Percentiles rank a stretch among this genome's conserved stretches.
Evolutionary conservation across 495 filamentous ascomycete species (phyloP).

Genomic region (Aspergillus sclerotioniger): DNA sequence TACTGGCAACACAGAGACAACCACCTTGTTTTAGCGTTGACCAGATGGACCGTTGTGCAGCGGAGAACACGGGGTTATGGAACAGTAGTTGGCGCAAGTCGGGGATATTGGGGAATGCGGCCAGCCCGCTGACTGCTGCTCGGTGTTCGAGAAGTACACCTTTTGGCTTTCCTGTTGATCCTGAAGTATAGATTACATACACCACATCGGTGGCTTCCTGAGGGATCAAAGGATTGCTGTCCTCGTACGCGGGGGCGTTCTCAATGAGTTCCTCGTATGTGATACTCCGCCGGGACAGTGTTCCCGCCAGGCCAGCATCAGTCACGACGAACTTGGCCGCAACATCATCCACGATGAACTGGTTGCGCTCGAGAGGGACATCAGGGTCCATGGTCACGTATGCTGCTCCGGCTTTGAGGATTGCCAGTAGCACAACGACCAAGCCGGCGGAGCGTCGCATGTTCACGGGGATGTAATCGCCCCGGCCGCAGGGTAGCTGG

Average conservation of each 20-base stretch:
- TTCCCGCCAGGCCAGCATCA: neutral
- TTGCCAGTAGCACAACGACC: conserved; percentile 38
- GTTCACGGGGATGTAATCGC: too few relatives aligned
- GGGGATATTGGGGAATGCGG: neutral
- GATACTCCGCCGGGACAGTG: too few relatives aligned
- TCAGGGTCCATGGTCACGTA: conserved; percentile 49
- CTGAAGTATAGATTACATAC: conserved; percentile 1
- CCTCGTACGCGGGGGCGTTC: too few relatives aligned
- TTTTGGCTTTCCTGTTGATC: neutral
- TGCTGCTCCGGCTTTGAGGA: conserved; percentile 47
- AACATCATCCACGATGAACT: conserved; percentile 15
- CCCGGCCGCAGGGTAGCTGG: too few relatives aligned
- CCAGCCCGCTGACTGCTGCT: neutral
- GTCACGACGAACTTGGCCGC: conserved; percentile 11
- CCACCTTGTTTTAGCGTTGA: neutral
- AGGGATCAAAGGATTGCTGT: too few relatives aligned
- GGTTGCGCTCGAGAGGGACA: conserved; percentile 34
- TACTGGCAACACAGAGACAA: neutral
- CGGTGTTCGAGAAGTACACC: neutral
- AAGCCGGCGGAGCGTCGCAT: too few relatives aligned
- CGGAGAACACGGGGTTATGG: neutral
- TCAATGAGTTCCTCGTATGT: too few relatives aligned
- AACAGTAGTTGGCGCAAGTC: neutral
- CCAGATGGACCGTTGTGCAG: neutral
- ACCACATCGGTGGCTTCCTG: neutral